phyloP scores from a whole-genome alignment of 2,329 filamentous ascomycete species.

The Cordyceps javanica region DNA sequence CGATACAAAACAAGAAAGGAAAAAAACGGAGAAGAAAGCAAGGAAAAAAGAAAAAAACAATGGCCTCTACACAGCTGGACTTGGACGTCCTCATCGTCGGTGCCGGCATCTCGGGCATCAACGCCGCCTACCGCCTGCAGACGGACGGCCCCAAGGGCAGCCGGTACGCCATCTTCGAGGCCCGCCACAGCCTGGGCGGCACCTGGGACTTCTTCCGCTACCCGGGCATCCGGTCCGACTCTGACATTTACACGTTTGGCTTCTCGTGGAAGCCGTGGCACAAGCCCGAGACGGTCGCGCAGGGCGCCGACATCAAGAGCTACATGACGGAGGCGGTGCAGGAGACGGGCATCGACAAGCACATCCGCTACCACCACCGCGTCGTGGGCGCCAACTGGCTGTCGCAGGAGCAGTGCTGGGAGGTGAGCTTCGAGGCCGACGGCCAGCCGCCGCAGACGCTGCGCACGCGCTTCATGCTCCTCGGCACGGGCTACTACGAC shows the following conservation, averaged over 20 bases:
- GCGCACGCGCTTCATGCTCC: conserved; percentile 45
- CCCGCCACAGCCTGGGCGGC: conserved; percentile 59
- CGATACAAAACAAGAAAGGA: not conserved
- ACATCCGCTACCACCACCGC: conserved; percentile 47
- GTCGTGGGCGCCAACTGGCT: conserved; percentile 49
- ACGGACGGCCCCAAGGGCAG: conserved; percentile 45
- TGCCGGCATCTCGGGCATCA: conserved; percentile 70
- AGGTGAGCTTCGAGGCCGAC: conserved; percentile 28
- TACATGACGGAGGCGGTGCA: conserved; percentile 49
- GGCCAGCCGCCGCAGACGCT: conserved; percentile 20
- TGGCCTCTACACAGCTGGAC: conserved; percentile 2
- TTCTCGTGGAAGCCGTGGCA: conserved; percentile 68
- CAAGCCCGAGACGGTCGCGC: conserved; percentile 43
- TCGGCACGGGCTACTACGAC: conserved; percentile 62
- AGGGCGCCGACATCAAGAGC: conserved; percentile 43
- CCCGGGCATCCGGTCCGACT: conserved; percentile 62
- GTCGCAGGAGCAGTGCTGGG: conserved; percentile 47
- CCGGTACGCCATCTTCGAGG: conserved; percentile 64
- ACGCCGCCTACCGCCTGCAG: conserved; percentile 64
- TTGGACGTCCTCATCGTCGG: conserved; percentile 61
- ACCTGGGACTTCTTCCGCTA: conserved; percentile 78
- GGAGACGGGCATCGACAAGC: conserved; percentile 45
- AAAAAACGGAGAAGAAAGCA: too few relatives aligned
- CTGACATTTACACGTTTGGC: conserved; percentile 55
- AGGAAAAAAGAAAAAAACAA: not conserved